These are phyloP conservation scores for Trametes sp. DNA, from an alignment of 1,284 basidiomycete genomes.

Conservation along the genomic window DNA sequence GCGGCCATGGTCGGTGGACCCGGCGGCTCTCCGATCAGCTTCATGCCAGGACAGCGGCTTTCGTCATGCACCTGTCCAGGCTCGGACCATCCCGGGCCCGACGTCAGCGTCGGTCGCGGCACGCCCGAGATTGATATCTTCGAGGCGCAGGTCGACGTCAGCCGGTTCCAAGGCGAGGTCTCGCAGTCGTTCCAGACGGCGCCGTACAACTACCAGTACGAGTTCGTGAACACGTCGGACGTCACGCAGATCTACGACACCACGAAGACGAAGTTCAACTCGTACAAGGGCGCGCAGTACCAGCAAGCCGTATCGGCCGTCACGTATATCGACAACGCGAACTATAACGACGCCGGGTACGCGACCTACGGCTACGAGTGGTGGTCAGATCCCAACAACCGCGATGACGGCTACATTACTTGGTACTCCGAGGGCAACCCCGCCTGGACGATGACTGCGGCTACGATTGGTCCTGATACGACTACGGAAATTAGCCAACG, in stretches of 20 bases:
- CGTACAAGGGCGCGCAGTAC: slow-evolving; percentile 78
- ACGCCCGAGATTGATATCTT: slow-evolving; percentile 75
- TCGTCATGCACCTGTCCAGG: slow-evolving; percentile 64
- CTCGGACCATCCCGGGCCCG: slow-evolving; percentile 72
- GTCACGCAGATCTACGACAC: slow-evolving; percentile 63
- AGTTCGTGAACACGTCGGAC: slow-evolving; percentile 62
- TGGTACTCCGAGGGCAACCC: slow-evolving; percentile 71
- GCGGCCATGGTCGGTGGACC: slow-evolving; percentile 58
- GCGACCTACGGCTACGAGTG: slow-evolving; percentile 77
- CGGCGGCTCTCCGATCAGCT: slow-evolving; percentile 50
- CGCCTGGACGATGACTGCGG: slow-evolving; percentile 73
- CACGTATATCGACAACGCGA: slow-evolving; percentile 57
- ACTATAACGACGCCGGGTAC: slow-evolving; percentile 63
- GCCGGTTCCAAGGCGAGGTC: slow-evolving; percentile 56
- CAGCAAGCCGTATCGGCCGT: slow-evolving; percentile 84
- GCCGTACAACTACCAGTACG: slow-evolving; percentile 79
- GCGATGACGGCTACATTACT: slow-evolving; percentile 72
- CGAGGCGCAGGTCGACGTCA: slow-evolving; percentile 60
- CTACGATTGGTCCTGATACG: slow-evolving; percentile 66
- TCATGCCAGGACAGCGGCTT: slow-evolving; percentile 64
- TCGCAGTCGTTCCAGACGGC: slow-evolving; percentile 85
- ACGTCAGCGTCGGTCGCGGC: slow-evolving; percentile 54
- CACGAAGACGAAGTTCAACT: slow-evolving; percentile 63
- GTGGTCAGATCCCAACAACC: slow-evolving; percentile 69
- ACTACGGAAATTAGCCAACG: slow-evolving; percentile 61